phyloP scores from a whole-genome alignment of 2,329 filamentous ascomycete species.

The Monosporascus sp. region DNA sequence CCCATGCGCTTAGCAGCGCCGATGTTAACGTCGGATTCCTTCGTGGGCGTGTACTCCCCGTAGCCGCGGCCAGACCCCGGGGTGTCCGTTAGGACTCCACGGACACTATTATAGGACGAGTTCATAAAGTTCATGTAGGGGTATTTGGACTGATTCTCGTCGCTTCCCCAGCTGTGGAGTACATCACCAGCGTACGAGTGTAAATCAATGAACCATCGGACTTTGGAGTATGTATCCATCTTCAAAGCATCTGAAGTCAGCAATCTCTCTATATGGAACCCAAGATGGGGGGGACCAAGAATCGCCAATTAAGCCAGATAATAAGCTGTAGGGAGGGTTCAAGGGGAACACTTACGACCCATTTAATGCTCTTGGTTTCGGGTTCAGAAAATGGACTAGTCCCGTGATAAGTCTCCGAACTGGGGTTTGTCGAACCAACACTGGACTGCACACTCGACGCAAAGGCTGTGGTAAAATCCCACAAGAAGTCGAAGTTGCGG shows the following conservation, averaged over 20 bases:
- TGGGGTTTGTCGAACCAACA: constrained; percentile 37
- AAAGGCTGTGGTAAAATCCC: constrained; percentile 45
- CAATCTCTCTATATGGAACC: too few species aligned
- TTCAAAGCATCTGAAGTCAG: too few species aligned
- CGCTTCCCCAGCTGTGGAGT: constrained; percentile 54
- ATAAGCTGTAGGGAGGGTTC: not conserved
- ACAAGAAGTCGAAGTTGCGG: constrained; percentile 54
- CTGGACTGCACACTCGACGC: constrained; percentile 30
- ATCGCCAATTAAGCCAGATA: not conserved
- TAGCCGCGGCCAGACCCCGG: constrained; percentile 30
- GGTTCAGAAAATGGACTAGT: constrained; percentile 48
- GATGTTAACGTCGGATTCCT: constrained; percentile 30
- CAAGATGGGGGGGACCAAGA: too few species aligned
- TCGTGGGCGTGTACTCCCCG: constrained; percentile 38
- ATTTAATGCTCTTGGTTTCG: constrained; percentile 50
- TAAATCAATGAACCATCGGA: constrained; percentile 55
- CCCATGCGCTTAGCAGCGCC: constrained; percentile 30
- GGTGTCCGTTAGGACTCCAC: constrained; percentile 39
- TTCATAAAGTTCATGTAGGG: constrained; percentile 48
- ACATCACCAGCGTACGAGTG: constrained; percentile 50
- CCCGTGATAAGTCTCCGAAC: constrained; percentile 45
- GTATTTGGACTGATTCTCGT: constrained; percentile 43
- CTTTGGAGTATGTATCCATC: constrained; percentile 41
- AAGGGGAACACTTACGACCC: constrained; percentile 24
- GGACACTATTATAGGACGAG: constrained; percentile 43